phyloP scores from a whole-genome alignment of 495 filamentous ascomycete genomes.

The Ramalina intermedia region DNA sequence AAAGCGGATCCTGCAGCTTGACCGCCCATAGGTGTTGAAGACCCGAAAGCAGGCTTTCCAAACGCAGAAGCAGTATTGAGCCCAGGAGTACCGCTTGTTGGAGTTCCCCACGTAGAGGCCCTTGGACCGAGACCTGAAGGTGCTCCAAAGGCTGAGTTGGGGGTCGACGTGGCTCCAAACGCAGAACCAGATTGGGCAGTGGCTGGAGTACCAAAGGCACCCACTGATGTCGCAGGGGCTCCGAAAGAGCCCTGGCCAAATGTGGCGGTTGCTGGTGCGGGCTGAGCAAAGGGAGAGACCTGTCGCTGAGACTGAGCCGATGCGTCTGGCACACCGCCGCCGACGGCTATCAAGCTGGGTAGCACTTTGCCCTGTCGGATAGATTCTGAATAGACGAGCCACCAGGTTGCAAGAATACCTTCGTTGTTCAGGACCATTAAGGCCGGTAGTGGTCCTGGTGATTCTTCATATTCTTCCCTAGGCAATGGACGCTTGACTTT shows the following conservation, averaged over 20 bases:
- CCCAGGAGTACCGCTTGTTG: background rate
- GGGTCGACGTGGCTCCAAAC: conserved; percentile 20
- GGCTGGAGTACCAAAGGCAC: conserved; percentile 5
- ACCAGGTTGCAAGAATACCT: conserved; percentile 75
- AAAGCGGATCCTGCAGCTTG: conserved; percentile 29
- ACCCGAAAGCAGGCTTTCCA: conserved; percentile 35
- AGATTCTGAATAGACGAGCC: conserved; percentile 78
- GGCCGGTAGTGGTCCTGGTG: conserved; percentile 70
- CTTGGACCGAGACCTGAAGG: conserved; percentile 18
- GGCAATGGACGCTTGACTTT: conserved; percentile 65
- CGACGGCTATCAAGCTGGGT: conserved; percentile 43
- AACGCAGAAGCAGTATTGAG: conserved; percentile 20
- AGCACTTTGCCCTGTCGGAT: conserved; percentile 60
- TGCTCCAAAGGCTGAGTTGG: conserved; percentile 21
- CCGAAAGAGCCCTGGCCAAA: conserved; percentile 24
- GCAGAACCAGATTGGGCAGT: conserved; percentile 5
- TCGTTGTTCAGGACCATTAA: conserved; percentile 81
- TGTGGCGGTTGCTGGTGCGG: conserved; percentile 14
- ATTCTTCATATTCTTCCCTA: conserved; percentile 59
- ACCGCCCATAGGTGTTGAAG: conserved; percentile 25
- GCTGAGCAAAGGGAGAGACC: conserved; percentile 17
- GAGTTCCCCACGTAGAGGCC: conserved; percentile 19
- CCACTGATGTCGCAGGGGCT: conserved; percentile 3
- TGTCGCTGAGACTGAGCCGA: conserved; percentile 16
- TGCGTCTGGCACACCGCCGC: conserved; percentile 23